Evolutionary conservation across 2,329 filamentous ascomycete genomes (phyloP), one percentile per base, ranked within the genome.

Genomic region (Aureobasidium sp.): DNA sequence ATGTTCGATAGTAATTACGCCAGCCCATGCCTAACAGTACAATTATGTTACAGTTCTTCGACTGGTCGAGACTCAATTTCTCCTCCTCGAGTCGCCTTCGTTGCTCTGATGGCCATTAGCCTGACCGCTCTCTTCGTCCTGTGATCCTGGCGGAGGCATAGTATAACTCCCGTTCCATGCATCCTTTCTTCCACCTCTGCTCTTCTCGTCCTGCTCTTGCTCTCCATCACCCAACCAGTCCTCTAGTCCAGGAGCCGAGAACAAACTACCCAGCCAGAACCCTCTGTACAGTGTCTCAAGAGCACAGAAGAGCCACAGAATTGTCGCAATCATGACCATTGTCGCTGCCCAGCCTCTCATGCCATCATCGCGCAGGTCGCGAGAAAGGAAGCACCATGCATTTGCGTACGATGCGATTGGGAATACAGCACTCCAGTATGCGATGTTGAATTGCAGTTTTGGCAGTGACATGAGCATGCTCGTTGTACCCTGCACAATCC

Each of bases 251-350:
- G 67, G 67, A n/a, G 66, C 66, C 36, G 63, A 65, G 53, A 65
- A 67, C 41, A 67, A 45, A 11, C 63, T 64, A n/a, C 68, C 65
- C 49, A 67, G 64, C 61, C 60, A 65, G 21, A 68, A 63, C 14
- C 61, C 66, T 48, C 44, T 30, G 29, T 62, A 68, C 1, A 62
- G 48, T 13, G 65, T 68, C 58, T 62, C 49, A 14, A 63, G n/a
- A 13, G 67, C 67, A 59, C 66, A 69, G 32, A 67, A 53, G 6
- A 69, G 49, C 68, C 68, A 69, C n/a, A 68, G 27, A 1, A 67
- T 14, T 2, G 66, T 59, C 16, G 60, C 62, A 25, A 55, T 42
- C 27, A 67, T 59, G 27, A 59, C 60, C 51, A 57, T 64, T 11
- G 61, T 64, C 21, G 67, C 67, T 7, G 66, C 67, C 66, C 66